A percentile compares a stretch with the other conserved stretches of the same genome.
Conservation (phyloP, 176 grass and related monocot genomes). For the Metroxylon sagu region DNA sequence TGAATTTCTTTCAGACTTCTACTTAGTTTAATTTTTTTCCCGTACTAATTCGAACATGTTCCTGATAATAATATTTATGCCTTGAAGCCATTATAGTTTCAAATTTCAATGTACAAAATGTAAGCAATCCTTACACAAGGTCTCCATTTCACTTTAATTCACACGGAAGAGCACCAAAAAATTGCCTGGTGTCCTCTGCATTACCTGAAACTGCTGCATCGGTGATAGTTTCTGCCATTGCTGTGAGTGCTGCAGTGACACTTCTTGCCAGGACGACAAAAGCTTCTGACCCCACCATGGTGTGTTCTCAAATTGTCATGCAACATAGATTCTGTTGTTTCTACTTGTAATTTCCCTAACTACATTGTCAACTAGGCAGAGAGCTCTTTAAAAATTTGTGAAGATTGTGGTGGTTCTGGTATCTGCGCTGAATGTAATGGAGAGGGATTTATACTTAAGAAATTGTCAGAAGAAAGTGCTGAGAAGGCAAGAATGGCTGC, state of each 20-base stretch:
- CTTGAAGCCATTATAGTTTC: constrained; percentile 8
- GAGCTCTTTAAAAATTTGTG: constrained; percentile 9
- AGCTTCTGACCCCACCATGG: constrained; percentile 20
- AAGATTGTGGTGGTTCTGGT: constrained; percentile 36
- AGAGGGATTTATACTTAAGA: constrained; percentile 41
- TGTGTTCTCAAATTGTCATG: constrained; percentile 12
- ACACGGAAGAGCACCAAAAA: not conserved
- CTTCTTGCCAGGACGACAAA: constrained; percentile 31
- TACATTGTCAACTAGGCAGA: constrained; percentile 5
- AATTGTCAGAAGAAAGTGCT: constrained; percentile 15
- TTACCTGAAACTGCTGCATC: constrained; percentile 36
- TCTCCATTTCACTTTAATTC: not conserved
- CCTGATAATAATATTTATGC: not conserved
- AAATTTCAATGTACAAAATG: constrained; percentile 10
- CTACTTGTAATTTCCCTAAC: not conserved
- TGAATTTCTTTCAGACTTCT: no score
- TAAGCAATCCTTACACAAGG: not conserved
- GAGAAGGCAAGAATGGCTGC: constrained; percentile 20
- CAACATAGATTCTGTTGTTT: not conserved
- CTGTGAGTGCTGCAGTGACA: constrained; percentile 30
- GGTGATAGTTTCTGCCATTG: constrained; percentile 23
- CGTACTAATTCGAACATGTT: no score
- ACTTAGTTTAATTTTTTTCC: no score
- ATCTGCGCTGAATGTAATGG: constrained; percentile 41
- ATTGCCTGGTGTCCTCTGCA: constrained; percentile 10